Percentiles rank a stretch among this genome's conserved stretches.
Conservation (phyloP, 352 stramenopile species). For the Pythium apleroticum region DNA sequence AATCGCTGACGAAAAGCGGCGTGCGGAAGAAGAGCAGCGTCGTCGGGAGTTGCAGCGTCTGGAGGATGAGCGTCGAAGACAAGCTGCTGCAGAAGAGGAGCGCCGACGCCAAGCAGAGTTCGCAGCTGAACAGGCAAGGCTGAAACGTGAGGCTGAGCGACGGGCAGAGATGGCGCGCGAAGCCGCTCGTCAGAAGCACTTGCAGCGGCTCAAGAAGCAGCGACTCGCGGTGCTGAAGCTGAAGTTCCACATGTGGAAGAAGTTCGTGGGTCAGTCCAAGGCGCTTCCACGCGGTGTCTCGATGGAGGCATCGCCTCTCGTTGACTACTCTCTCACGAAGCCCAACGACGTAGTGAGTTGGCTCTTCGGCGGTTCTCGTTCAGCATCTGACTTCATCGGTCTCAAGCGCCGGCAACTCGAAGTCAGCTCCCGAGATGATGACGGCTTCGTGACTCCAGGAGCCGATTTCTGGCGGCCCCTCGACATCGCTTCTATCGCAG, state of each 20-base stretch:
- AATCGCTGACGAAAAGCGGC: conserved; percentile 23
- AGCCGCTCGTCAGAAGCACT: conserved; percentile 38
- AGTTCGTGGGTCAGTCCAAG: conserved; percentile 57
- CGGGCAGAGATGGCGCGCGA: conserved; percentile 52
- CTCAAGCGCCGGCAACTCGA: conserved; percentile 16
- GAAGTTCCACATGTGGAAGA: conserved; percentile 61
- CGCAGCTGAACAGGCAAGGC: conserved; percentile 36
- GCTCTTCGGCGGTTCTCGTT: conserved; percentile 25
- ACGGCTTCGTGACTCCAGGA: conserved; percentile 2
- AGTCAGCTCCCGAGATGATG: neutral
- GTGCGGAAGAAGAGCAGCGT: conserved; percentile 18
- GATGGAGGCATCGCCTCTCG: conserved; percentile 34
- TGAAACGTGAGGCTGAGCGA: conserved; percentile 44
- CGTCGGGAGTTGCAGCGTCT: conserved; percentile 22
- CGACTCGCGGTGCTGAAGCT: conserved; percentile 53
- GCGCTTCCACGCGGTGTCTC: conserved; percentile 36
- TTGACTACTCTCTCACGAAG: conserved; percentile 6
- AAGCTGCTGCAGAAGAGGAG: conserved; percentile 37
- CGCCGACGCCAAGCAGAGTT: conserved; percentile 41
- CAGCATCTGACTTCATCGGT: conserved; percentile 27
- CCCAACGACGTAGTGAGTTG: conserved; percentile 22
- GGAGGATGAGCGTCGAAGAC: conserved; percentile 47
- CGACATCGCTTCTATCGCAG: conserved; percentile 38
- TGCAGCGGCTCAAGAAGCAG: conserved; percentile 42
- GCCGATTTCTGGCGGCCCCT: conserved; percentile 29